Base-by-base conservation (phyloP, 306 rosid species). In the Potentilla sterilis region DNA sequence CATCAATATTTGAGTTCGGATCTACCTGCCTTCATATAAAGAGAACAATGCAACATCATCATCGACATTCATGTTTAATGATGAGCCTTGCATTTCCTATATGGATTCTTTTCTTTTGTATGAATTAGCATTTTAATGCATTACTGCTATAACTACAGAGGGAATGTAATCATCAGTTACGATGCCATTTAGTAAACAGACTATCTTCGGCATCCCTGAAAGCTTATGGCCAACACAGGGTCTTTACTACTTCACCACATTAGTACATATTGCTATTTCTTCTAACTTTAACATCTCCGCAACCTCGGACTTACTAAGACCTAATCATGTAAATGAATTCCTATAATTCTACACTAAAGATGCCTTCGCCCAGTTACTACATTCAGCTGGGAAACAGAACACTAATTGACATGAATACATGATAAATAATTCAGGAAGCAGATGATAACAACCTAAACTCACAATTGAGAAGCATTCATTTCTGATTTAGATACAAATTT, bases 111-210 rank as follows among this genome's bases (percentile, higher is more conserved):
- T 75, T 47, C 37, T 76, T 62, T 63, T 82, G 58, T 71, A 82
- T 28, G 87, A 85, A 72, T 80, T 14, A 59, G n/a, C 83, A 64
- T 77, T 81, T 76, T 83, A 76, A 66, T 70, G 75, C 44, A 70
- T 52, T 37, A 13, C 44, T 70, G 9, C 62, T 16, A 69, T 43
- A 46, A 21, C 54, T 11, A 21, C 55, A 7, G 9, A 41, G 49
- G 55, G 9, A 4, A 68, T 43, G 72, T 9, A 63, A 64, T 15
- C 46, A 35, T 61, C 38, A 61, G 67, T 61, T 28, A 34, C 4
- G 8, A 37, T 14, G 24, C 46, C 21, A 37, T 16, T 15, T 13
- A 32, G 19, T 11, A 59, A 61, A 14, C 32, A n/a, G 32, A 32
- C 32, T n/a, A 61, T 61, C 67, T 5, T 61, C 8, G 40, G 41